Conservation (phyloP, 441 rosid species). For the Gossypium aridum region DNA sequence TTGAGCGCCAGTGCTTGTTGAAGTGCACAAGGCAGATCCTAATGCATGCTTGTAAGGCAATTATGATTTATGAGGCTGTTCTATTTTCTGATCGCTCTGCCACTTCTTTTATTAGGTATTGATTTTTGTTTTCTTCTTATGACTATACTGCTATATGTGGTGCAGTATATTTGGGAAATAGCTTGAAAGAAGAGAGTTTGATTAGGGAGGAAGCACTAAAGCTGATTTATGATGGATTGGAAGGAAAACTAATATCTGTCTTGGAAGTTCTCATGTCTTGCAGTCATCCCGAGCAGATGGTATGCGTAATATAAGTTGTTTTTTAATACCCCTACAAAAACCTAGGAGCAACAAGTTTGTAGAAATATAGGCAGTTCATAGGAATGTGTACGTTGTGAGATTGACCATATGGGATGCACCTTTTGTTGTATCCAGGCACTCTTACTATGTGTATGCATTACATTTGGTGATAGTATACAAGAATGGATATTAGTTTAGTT, state of each 20-base stretch:
- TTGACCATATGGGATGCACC: not conserved
- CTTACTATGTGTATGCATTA: not conserved
- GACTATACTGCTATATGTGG: slow-evolving; percentile 11
- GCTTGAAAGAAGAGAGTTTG: slow-evolving; percentile 37
- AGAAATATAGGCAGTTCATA: not conserved
- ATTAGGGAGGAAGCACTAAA: slow-evolving; percentile 45
- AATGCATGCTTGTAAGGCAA: slow-evolving; percentile 69
- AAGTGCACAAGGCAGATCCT: slow-evolving; percentile 87
- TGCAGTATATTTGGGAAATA: slow-evolving; percentile 57
- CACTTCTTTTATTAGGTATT: slow-evolving; percentile 8
- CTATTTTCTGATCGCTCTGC: not conserved
- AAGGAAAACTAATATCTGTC: slow-evolving; percentile 50
- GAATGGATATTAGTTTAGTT: not conserved
- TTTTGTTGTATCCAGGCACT: not conserved
- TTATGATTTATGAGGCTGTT: slow-evolving; percentile 3
- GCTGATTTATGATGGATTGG: slow-evolving; percentile 84
- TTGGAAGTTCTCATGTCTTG: slow-evolving; percentile 55
- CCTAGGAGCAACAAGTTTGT: not conserved
- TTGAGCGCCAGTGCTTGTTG: slow-evolving; percentile 93
- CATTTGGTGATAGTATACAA: not conserved
- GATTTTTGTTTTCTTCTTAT: slow-evolving; percentile 4
- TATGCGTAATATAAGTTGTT: slow-evolving; percentile 22
- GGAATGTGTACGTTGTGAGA: not conserved
- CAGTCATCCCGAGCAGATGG: slow-evolving; percentile 67
- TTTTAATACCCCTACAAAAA: not conserved